Evolutionary conservation across 2,329 filamentous ascomycete species (phyloP).

Genomic region (Ceratocystis huliohia): DNA sequence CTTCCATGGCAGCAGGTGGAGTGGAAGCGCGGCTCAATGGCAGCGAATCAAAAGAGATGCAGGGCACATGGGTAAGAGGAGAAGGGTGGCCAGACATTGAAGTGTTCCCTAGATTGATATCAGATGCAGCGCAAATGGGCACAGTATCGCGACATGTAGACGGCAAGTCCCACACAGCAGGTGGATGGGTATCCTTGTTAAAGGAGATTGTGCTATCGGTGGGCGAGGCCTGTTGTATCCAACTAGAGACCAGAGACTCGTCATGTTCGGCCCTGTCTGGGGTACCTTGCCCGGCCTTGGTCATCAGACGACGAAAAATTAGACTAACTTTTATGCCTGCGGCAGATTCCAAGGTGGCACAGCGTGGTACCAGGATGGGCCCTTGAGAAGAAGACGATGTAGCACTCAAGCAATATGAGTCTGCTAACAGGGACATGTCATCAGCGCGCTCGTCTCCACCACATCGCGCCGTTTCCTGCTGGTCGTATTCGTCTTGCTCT

Average conservation of each 20-base stretch:
- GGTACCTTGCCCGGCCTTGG: neutral
- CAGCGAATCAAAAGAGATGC: no score
- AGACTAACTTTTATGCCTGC: slow-evolving; percentile 11
- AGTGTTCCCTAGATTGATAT: neutral
- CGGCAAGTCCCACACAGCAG: neutral
- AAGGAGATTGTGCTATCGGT: neutral
- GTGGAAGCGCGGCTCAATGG: no score
- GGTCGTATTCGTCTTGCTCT: neutral
- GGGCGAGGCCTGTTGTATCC: neutral
- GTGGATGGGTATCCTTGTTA: neutral
- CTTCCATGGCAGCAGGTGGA: no score
- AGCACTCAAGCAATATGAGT: slow-evolving; percentile 13
- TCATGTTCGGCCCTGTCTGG: neutral
- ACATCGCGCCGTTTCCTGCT: neutral
- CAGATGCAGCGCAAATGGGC: neutral
- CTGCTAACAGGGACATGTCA: neutral
- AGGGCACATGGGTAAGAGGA: no score
- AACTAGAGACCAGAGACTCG: neutral
- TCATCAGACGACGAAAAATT: slow-evolving; percentile 10
- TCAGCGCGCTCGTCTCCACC: neutral
- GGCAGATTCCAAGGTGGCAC: neutral
- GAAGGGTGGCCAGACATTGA: neutral
- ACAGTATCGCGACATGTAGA: neutral
- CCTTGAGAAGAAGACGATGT: slow-evolving; percentile 4
- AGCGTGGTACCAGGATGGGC: neutral